These are phyloP conservation scores for Yamadazyma blattariae DNA, from an alignment of 1,139 yeast genomes.

Conservation along the genomic window DNA sequence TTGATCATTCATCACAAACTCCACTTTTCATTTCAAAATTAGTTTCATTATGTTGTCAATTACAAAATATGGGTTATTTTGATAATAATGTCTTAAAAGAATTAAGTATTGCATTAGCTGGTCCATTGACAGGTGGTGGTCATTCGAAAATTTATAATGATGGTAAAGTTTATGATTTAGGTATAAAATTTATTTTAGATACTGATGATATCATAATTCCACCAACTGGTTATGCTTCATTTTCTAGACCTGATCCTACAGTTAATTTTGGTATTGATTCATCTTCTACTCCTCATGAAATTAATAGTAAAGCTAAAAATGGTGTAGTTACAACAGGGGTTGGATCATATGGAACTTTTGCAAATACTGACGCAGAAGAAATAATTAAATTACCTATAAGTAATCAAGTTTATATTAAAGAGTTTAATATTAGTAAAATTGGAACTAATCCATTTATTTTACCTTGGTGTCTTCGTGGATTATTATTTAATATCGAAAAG, in stretches of 20 bases:
- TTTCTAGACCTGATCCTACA: conserved; percentile 1
- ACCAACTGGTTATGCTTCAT: conserved; percentile 15
- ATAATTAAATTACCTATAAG: conserved; percentile 25
- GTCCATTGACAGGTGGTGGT: conserved; percentile 91
- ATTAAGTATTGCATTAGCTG: conserved; percentile 78
- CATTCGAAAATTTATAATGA: conserved; percentile 89
- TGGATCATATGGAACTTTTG: conserved; percentile 18
- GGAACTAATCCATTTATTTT: conserved; percentile 80
- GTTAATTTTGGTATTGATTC: background rate
- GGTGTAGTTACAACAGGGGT: conserved; percentile 21
- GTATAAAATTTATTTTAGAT: conserved; percentile 69
- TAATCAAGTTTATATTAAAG: conserved; percentile 55
- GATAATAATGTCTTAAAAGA: conserved; percentile 82
- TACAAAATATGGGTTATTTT: conserved; percentile 63
- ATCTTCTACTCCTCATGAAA: background rate
- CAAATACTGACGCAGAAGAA: conserved; percentile 11
- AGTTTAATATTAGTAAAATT: conserved; percentile 57
- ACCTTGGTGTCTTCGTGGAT: conserved; percentile 91
- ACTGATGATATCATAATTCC: conserved; percentile 61
- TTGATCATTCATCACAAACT: conserved; percentile 60
- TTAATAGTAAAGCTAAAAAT: conserved; percentile 4
- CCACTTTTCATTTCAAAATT: conserved; percentile 47
- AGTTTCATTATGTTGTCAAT: conserved; percentile 45
- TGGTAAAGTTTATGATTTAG: conserved; percentile 78
- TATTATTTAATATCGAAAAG: conserved; percentile 61